Conservation (phyloP, 768 basidiomycete species). For the Nevesoporus exiguus region DNA sequence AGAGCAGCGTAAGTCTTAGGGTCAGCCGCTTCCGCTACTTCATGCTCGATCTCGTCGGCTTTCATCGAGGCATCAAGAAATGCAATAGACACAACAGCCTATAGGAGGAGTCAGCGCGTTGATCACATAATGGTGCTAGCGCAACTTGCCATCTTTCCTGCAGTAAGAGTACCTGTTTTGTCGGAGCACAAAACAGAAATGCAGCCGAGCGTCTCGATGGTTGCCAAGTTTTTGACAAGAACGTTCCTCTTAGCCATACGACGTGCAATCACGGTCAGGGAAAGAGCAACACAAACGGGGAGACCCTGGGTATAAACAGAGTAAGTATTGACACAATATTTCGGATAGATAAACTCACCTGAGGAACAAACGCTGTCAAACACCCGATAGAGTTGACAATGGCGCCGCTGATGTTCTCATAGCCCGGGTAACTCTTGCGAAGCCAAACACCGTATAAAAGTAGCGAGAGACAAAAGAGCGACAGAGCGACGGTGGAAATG, state of each 20-base stretch:
- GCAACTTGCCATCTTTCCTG: constrained; percentile 43
- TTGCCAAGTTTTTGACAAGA: constrained; percentile 50
- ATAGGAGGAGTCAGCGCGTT: neutral
- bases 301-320: constrained; percentile 27
- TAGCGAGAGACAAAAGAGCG: constrained; percentile 40
- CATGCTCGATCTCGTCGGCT: constrained; percentile 19
- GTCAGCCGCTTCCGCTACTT: constrained; percentile 6
- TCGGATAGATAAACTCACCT: constrained; percentile 20
- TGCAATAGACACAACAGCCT: constrained; percentile 42
- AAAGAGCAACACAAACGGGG: constrained; percentile 46
- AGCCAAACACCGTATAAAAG: constrained; percentile 45
- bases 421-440: constrained; percentile 31
- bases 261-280: constrained; percentile 46
- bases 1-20: constrained; percentile 24
- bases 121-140: neutral
- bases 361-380: constrained; percentile 41
- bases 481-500: constrained; percentile 41
- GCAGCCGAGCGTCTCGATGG: constrained; percentile 51
- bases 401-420: constrained; percentile 32
- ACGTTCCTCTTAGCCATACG: constrained; percentile 47
- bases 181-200: constrained; percentile 54
- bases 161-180: constrained; percentile 52
- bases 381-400: constrained; percentile 40
- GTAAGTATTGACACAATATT: neutral
- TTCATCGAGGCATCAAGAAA: constrained; percentile 31